Conservation (phyloP, 306 rosid genomes). For the Lathyrus aphaca region DNA sequence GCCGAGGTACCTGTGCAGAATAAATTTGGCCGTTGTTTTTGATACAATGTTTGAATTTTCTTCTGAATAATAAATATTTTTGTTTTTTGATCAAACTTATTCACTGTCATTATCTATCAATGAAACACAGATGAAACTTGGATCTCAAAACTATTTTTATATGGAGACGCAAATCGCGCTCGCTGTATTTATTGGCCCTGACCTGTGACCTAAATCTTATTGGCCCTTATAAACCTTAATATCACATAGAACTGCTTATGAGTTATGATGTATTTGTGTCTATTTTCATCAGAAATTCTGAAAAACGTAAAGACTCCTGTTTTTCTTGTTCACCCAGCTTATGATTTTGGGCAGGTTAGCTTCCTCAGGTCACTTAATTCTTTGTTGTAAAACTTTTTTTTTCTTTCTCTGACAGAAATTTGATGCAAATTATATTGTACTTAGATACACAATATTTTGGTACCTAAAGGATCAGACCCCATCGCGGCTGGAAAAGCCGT, state of each 20-base stretch:
- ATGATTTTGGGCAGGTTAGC: conserved; percentile 93
- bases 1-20: conserved; percentile 56
- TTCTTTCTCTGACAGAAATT: conserved; percentile 32
- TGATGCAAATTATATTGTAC: conserved; percentile 40
- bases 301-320: conserved; percentile 65
- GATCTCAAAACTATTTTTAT: conserved; percentile 87
- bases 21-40: conserved; percentile 2
- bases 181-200: conserved; percentile 47
- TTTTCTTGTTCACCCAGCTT: conserved; percentile 91
- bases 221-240: too few species aligned
- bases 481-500: conserved; percentile 71
- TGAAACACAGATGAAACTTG: conserved; percentile 70
- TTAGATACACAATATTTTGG: conserved; percentile 88
- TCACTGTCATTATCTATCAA: conserved; percentile 16
- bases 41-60: too few species aligned
- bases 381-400: conserved; percentile 22
- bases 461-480: conserved; percentile 71
- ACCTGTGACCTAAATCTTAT: conserved; percentile 30
- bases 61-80: conserved; percentile 22
- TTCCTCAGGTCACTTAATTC: conserved; percentile 35
- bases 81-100: conserved; percentile 18
- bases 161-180: conserved; percentile 96
- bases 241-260: too few species aligned
- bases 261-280: conserved; percentile 49
- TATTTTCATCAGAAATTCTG: conserved; percentile 77